Percentiles rank a stretch among this genome's conserved stretches.
Conservation (phyloP, 352 stramenopile genomes). For the Phytophthora vignae region DNA sequence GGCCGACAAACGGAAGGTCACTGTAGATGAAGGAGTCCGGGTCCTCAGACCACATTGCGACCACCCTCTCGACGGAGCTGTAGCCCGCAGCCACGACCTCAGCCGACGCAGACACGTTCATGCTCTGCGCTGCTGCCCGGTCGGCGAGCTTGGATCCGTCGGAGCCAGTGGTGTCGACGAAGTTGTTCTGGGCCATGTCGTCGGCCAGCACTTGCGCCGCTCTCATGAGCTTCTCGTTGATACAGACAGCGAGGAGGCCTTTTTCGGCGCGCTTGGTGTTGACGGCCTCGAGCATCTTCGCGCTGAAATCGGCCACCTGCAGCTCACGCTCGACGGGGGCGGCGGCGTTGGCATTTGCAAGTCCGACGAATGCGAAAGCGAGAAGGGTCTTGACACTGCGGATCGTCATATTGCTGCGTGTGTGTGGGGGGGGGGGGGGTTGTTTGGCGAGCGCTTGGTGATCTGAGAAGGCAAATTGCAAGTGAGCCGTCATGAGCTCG, state of each 20-base stretch:
- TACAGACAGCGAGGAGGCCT: conserved; percentile 35
- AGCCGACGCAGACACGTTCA: conserved; percentile 20
- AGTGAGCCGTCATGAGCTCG: not conserved
- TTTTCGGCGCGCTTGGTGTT: conserved; percentile 51
- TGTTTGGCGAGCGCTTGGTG: not conserved
- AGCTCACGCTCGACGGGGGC: conserved; percentile 20
- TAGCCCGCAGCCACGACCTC: conserved; percentile 59
- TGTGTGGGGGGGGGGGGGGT: no score
- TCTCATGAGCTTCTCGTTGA: conserved; percentile 48
- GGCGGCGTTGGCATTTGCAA: not conserved
- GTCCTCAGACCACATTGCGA: conserved; percentile 51
- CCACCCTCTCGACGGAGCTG: conserved; percentile 35
- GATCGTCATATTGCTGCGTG: not conserved
- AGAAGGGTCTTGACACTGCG: not conserved
- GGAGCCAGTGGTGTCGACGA: conserved; percentile 28
- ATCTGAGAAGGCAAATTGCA: not conserved
- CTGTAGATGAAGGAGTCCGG: conserved; percentile 42
- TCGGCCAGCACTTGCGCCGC: conserved; percentile 31
- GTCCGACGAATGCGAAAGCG: conserved; percentile 3
- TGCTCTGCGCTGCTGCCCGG: conserved; percentile 37
- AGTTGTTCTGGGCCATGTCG: conserved; percentile 37
- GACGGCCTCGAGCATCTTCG: conserved; percentile 41
- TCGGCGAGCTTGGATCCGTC: conserved; percentile 40
- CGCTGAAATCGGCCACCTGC: conserved; percentile 46
- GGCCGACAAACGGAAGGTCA: conserved; percentile 38